Conservation (phyloP, 495 filamentous ascomycete genomes). For the Pyrenopolyporus hunteri region DNA sequence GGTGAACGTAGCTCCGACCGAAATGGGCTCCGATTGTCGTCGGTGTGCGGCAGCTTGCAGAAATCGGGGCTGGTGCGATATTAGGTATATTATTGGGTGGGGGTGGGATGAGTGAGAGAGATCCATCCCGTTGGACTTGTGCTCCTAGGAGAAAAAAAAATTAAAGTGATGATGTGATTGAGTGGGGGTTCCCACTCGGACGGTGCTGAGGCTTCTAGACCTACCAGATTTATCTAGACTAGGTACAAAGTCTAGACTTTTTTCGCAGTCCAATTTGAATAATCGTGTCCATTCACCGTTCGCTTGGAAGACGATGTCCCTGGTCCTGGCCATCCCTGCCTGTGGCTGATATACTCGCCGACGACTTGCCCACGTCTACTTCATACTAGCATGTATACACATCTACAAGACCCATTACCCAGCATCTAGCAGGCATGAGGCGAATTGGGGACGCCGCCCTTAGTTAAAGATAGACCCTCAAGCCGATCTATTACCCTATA, state of each 20-base stretch:
- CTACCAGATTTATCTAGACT: constrained; percentile 7
- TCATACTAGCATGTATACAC: too few species aligned
- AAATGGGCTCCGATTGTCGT: constrained; percentile 1
- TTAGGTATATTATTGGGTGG: too few species aligned
- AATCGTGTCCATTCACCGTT: constrained; percentile 14
- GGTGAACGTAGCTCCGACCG: constrained; percentile 2
- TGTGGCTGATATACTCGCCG: constrained; percentile 10
- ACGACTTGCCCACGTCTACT: constrained; percentile 1
- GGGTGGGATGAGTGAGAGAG: background rate
- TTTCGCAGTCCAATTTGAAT: constrained; percentile 7
- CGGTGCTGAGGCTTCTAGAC: constrained; percentile 19
- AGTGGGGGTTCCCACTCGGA: constrained; percentile 27
- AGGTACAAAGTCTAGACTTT: constrained; percentile 1
- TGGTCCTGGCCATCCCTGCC: constrained; percentile 6
- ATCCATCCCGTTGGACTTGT: background rate
- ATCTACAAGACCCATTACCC: too few species aligned
- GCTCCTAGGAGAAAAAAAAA: constrained; percentile 11
- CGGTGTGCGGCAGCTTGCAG: constrained; percentile 17
- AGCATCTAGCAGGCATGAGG: background rate
- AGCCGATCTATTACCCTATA: constrained; percentile 13
- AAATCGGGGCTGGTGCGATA: too few species aligned
- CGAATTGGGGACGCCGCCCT: constrained; percentile 4
- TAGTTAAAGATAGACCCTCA: constrained; percentile 7
- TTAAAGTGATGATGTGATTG: constrained; percentile 30
- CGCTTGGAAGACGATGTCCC: constrained; percentile 2